Evolutionary conservation across 129 eudicot species (phyloP), one percentile per base, ranked within the genome.

Genomic region (Chrysanthemum makinoi): DNA sequence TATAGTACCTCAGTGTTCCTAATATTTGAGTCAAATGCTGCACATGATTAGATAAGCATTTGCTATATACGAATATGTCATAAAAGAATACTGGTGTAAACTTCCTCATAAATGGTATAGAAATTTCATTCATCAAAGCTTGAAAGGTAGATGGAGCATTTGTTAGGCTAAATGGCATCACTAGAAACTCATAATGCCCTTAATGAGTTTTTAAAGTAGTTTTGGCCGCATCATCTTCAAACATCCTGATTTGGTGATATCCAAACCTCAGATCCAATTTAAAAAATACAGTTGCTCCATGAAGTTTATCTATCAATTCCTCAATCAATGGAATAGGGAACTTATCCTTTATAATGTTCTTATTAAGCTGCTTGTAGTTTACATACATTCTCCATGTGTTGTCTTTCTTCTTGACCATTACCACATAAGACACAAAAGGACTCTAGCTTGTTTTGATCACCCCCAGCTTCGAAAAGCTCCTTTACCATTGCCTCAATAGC

Each of bases 1-100:
- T 10, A 1, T 59, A 3, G 0, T 3, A 4, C 0, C 30, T 22
- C n/a, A 58, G 0, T 1, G n/a, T 2, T 0, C 19, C 14, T 2
- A 58, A 1, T 0, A 58, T 35, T 2, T 3, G 0, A 1, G 14
- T 19, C 6, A 22, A 58, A 2, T 58, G 35, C 4, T 11, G 6
- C 5, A 22, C 0, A 22, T 58, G 64, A 2, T 20, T 5, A 0
- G 0, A 0, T n/a, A 22, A 1, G 2, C 0, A 8, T 5, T 22
- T 3, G n/a, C 43, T 59, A 1, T 59, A 59, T 0, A 59, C 44
- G 15, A 59, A 0, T 3, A 59, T 59, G 20, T 59, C 65, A 12
- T 59, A 35, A 22, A 59, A 59, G 15, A 58, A 20, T 0, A 58
- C 63, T 10, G 18, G 7, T 1, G 1, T 2, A 18, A 19, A 0